Percentiles rank a stretch among this genome's conserved stretches.
These are phyloP conservation scores for Mrakia blollopis DNA, from an alignment of 768 basidiomycete species.

Conservation along the genomic window DNA sequence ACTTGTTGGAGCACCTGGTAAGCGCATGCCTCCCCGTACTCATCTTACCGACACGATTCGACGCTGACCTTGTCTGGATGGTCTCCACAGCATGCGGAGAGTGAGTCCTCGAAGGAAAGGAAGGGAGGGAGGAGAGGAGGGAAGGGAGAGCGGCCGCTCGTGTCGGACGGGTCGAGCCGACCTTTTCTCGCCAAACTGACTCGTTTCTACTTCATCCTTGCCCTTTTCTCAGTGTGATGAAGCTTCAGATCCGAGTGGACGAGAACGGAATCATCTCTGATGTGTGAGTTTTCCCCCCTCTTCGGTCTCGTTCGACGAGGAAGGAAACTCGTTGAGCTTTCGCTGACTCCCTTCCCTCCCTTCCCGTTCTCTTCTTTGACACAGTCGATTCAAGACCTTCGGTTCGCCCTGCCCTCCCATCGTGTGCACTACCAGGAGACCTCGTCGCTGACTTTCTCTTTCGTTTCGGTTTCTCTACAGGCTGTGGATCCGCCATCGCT, in stretches of 20 bases:
- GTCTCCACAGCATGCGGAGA: slow-evolving; percentile 70
- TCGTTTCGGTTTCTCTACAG: not conserved
- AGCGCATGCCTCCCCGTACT: slow-evolving; percentile 43
- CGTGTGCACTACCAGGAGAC: too few species aligned
- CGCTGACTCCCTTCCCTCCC: slow-evolving; percentile 5
- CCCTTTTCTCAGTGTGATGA: slow-evolving; percentile 63
- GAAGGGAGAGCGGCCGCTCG: slow-evolving; percentile 35
- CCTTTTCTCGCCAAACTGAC: not conserved
- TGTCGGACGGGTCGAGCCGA: slow-evolving; percentile 23
- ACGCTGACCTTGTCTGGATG: slow-evolving; percentile 7
- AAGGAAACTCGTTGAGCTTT: not conserved
- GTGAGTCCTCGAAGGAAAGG: slow-evolving; percentile 34
- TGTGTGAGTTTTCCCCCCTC: slow-evolving; percentile 47
- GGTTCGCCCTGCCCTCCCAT: too few species aligned
- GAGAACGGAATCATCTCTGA: slow-evolving; percentile 89
- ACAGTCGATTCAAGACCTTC: slow-evolving; percentile 24
- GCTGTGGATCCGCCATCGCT: slow-evolving; percentile 85
- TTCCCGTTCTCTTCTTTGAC: not conserved
- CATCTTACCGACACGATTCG: not conserved
- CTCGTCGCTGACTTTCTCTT: too few species aligned
- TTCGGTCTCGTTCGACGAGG: too few species aligned
- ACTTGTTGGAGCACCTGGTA: slow-evolving; percentile 94
- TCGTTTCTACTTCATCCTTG: not conserved
- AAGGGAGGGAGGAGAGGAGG: not conserved
- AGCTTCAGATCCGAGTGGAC: slow-evolving; percentile 95